Conservation (phyloP, 768 basidiomycete species). For the Suillus discolor region DNA sequence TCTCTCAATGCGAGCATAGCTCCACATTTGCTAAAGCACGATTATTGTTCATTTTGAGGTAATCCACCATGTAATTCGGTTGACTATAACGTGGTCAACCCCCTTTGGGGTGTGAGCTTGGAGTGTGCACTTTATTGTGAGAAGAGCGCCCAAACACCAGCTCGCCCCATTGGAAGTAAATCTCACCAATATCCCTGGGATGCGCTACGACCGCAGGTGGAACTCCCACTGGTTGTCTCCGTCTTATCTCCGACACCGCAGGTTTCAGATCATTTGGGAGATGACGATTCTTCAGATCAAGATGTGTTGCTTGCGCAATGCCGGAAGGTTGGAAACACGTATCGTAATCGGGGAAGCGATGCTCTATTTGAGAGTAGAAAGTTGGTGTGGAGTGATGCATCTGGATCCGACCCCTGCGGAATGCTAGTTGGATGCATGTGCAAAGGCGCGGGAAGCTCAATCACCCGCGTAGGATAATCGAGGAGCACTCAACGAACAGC, state of each 20-base stretch:
- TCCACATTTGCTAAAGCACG: not conserved
- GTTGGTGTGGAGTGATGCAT: slow-evolving; percentile 22
- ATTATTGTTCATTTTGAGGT: not conserved
- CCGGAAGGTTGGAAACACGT: slow-evolving; percentile 30
- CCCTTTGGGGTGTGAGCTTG: not conserved
- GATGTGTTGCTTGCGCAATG: not conserved
- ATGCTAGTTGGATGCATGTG: not conserved
- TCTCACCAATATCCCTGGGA: slow-evolving; percentile 15
- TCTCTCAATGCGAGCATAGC: not conserved
- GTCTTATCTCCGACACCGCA: slow-evolving; percentile 3
- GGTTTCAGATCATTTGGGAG: slow-evolving; percentile 18
- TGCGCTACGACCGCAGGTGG: slow-evolving; percentile 25
- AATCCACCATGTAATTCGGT: not conserved
- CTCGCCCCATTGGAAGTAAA: slow-evolving; percentile 19
- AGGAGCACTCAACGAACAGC: too few species aligned
- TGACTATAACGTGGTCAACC: not conserved
- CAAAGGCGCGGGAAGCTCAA: too few species aligned
- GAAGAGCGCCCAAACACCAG: slow-evolving; percentile 19
- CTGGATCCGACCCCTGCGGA: slow-evolving; percentile 5
- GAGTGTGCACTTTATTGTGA: slow-evolving; percentile 18
- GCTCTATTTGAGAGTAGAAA: not conserved
- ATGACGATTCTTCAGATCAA: slow-evolving; percentile 14
- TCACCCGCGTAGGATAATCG: too few species aligned
- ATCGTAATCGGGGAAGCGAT: not conserved
- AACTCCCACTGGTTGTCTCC: slow-evolving; percentile 27